Conservation (phyloP, 2,329 filamentous ascomycete species). For the Pseudocercospora fuligena region DNA sequence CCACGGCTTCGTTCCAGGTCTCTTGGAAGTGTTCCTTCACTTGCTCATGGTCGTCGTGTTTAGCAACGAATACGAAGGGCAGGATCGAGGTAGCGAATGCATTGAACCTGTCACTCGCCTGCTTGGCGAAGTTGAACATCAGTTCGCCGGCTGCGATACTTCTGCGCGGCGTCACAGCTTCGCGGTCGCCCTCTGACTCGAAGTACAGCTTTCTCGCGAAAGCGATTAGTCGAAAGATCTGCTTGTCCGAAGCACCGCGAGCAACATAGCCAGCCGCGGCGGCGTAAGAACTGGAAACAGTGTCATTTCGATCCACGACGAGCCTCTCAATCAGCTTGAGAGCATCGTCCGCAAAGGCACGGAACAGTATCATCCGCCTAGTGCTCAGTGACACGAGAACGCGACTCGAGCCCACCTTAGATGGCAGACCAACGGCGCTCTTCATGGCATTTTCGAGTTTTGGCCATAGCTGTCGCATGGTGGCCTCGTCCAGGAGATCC, state of each 20-base stretch:
- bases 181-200: constrained; percentile 73
- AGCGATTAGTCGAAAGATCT: constrained; percentile 59
- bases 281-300: constrained; percentile 88
- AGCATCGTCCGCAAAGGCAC: constrained; percentile 75
- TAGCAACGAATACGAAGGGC: constrained; percentile 85
- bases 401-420: constrained; percentile 87
- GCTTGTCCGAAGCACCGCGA: constrained; percentile 64
- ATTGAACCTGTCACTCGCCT: constrained; percentile 86
- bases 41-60: constrained; percentile 82
- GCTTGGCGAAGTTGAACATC: constrained; percentile 80
- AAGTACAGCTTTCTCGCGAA: constrained; percentile 76
- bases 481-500: constrained; percentile 76
- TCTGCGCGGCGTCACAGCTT: constrained; percentile 35
- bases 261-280: constrained; percentile 84
- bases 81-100: constrained; percentile 74
- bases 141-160: constrained; percentile 79
- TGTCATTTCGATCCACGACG: constrained; percentile 88
- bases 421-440: constrained; percentile 84
- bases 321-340: constrained; percentile 79
- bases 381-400: constrained; percentile 85
- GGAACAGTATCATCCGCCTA: constrained; percentile 75
- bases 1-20: constrained; percentile 90
- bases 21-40: constrained; percentile 79
- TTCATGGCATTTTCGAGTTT: constrained; percentile 80
- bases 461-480: constrained; percentile 76